Base-by-base conservation (phyloP, 2,329 filamentous ascomycete genomes). In the Talaromyces sp. region DNA sequence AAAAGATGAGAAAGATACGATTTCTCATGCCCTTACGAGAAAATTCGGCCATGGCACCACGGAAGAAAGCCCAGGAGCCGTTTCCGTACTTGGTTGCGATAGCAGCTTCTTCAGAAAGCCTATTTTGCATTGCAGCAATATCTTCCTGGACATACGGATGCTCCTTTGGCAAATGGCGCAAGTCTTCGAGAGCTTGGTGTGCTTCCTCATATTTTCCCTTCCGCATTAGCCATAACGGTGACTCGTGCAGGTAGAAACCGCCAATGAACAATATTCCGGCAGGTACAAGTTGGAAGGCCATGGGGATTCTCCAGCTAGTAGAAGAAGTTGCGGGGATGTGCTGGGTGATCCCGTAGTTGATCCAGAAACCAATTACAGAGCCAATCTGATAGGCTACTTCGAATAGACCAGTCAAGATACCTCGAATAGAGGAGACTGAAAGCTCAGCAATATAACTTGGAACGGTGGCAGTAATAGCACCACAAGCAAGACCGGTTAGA, bases 121-220 rank as follows among this genome's bases (percentile, higher is more conserved):
- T 8, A 81, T 79, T 60, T 5, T 41, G 82, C 67, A 93, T 89
- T 67, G 84, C 87, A 64, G 83, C 82, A 27, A 93, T 81, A 75
- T 93, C 91, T 73, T 93, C 90, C 1, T 89, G 78, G 65, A 93
- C 88, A 74, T 93, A 92, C 14, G 86, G 76, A 67, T 80, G 72
- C 19, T 77, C 72, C 2, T 69, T 67, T 3, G 80, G 75, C 8
- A 82, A 75, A 19, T 78, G 71, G 48, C 83, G 76, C 37, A 79
- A 72, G 74, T 77, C 79, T 65, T 71, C 73, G 9, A 90, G 81
- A 48, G 86, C 83, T 24, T 80, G 71, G 48, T 87, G 79, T 0
- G 86, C 86, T 71, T 91, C 85, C 33, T 90, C 87, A 82, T 88
- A 89, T 0, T 86, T 83, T 67, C 88, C 88, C 69, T 88, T 84